These are phyloP conservation scores for Diaporthe longicolla DNA, from an alignment of 2,329 filamentous ascomycete species.

Conservation along the genomic window DNA sequence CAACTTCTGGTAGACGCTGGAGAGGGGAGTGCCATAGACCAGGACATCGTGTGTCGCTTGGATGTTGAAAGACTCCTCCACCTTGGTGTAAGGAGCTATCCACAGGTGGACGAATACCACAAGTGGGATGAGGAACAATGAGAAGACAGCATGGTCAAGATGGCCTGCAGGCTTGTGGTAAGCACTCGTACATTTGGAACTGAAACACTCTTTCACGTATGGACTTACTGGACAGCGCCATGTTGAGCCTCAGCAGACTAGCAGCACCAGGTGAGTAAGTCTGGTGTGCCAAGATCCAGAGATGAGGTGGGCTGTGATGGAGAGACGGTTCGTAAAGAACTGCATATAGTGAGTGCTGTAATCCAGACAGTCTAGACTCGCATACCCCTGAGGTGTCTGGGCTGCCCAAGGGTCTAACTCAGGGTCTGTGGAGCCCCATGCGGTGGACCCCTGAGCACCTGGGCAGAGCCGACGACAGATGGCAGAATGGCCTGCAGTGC, in stretches of 20 bases:
- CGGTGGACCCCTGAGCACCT: slow-evolving; percentile 18
- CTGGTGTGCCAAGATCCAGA: background rate
- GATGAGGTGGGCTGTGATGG: background rate
- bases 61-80: slow-evolving; percentile 98
- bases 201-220: background rate
- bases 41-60: slow-evolving; percentile 94
- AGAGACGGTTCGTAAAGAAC: background rate
- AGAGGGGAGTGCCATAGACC: slow-evolving; percentile 80
- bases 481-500: slow-evolving; percentile 17
- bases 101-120: slow-evolving; percentile 78
- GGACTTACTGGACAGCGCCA: slow-evolving; percentile 23
- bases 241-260: background rate
- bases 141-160: slow-evolving; percentile 61
- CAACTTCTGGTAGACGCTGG: slow-evolving; percentile 67
- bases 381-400: slow-evolving; percentile 15
- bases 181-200: background rate
- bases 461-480: slow-evolving; percentile 27
- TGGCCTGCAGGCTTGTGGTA: slow-evolving; percentile 37
- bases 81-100: slow-evolving; percentile 91
- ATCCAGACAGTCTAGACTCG: slow-evolving; percentile 8
- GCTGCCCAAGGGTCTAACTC: background rate
- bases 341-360: background rate
- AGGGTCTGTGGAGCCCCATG: slow-evolving; percentile 9
- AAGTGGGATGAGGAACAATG: slow-evolving; percentile 69
- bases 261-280: background rate